Evolutionary conservation across 2,329 filamentous ascomycete genomes (phyloP).

Genomic region (Clonostachys rhizophaga): DNA sequence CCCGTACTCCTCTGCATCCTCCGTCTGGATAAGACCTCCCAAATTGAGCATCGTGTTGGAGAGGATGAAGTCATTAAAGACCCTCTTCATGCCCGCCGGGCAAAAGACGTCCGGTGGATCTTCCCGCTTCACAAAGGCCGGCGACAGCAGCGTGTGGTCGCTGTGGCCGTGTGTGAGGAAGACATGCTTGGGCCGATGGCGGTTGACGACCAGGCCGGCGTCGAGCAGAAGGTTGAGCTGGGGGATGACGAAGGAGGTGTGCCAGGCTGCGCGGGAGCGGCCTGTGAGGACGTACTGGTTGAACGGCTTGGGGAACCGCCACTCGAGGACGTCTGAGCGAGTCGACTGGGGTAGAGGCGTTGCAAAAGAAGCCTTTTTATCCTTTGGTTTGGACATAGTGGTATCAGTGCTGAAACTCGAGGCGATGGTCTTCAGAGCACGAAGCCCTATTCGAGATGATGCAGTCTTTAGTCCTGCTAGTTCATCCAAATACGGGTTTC

Average conservation of each 20-base stretch:
- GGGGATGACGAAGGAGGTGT: slow-evolving; percentile 45
- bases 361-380: slow-evolving; percentile 20
- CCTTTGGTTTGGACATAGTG: neutral
- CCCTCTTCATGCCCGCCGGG: slow-evolving; percentile 29
- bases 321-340: slow-evolving; percentile 38
- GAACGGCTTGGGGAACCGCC: slow-evolving; percentile 36
- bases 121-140: slow-evolving; percentile 35
- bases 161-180: slow-evolving; percentile 45
- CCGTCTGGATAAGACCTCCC: slow-evolving; percentile 25
- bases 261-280: slow-evolving; percentile 43
- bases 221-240: slow-evolving; percentile 44
- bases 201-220: slow-evolving; percentile 40
- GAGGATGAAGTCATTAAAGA: slow-evolving; percentile 31
- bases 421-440: neutral
- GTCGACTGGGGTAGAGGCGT: slow-evolving; percentile 35
- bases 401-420: neutral
- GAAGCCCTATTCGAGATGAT: too few relatives aligned
- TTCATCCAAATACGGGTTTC: too few relatives aligned
- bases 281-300: slow-evolving; percentile 36
- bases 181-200: slow-evolving; percentile 38
- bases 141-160: slow-evolving; percentile 37
- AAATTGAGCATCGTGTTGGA: slow-evolving; percentile 35
- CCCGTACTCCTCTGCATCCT: slow-evolving; percentile 11
- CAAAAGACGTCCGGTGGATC: slow-evolving; percentile 41
- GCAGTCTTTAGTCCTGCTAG: too few relatives aligned